Evolutionary conservation across 2,329 filamentous ascomycete species (phyloP).

Genomic region (Mycosphaerella arachidis): DNA sequence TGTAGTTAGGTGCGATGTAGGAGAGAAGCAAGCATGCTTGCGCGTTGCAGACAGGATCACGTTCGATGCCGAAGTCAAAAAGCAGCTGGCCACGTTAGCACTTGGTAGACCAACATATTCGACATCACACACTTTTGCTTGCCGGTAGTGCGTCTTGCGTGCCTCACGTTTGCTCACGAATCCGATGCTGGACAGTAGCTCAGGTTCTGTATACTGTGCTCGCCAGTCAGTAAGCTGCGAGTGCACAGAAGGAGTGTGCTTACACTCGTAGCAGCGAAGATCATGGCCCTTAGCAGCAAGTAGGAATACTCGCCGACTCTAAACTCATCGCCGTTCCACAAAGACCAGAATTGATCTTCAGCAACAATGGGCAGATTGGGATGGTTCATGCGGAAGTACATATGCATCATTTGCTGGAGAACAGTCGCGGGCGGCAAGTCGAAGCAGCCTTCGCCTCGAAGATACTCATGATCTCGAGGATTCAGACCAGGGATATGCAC

Average conservation of each 20-base stretch:
- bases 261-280: constrained; percentile 17
- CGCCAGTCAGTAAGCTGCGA: constrained; percentile 1
- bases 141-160: constrained; percentile 17
- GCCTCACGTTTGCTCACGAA: constrained; percentile 23
- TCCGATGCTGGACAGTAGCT: constrained; percentile 15
- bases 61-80: constrained; percentile 21
- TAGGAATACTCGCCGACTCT: constrained; percentile 10
- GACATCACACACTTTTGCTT: constrained; percentile 12
- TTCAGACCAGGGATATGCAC: constrained; percentile 20
- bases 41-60: constrained; percentile 16
- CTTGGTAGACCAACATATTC: too few relatives aligned
- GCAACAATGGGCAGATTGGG: constrained; percentile 13
- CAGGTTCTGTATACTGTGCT: constrained; percentile 15
- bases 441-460: constrained; percentile 15
- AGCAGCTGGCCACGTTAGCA: constrained; percentile 14
- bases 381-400: constrained; percentile 14
- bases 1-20: constrained; percentile 21
- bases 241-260: background rate
- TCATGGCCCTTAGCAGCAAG: constrained; percentile 12
- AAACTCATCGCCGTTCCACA: constrained; percentile 14
- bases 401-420: constrained; percentile 11
- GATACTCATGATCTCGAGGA: constrained; percentile 17
- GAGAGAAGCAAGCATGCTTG: constrained; percentile 20
- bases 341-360: constrained; percentile 14
- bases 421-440: constrained; percentile 12